Conservation (phyloP, 345 rosid species). For the Arabidopsis arenosa region DNA sequence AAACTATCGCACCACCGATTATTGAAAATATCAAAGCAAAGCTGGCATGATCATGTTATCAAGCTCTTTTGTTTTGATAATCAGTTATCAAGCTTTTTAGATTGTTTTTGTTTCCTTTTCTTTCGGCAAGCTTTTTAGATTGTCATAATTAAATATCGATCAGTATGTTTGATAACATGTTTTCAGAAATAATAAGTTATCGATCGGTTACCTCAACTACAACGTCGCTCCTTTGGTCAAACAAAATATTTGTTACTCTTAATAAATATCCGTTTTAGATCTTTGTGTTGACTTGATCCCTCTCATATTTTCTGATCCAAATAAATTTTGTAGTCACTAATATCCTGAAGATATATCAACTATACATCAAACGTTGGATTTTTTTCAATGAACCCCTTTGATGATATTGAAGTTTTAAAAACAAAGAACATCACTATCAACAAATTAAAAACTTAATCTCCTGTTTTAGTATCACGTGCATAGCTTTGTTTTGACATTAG, state of each 20-base stretch:
- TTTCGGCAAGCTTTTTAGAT: neutral
- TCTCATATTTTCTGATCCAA: neutral
- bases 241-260: neutral
- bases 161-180: neutral
- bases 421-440: slow-evolving; percentile 5
- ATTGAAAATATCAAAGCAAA: slow-evolving; percentile 31
- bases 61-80: neutral
- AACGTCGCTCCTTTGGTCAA: neutral
- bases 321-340: neutral
- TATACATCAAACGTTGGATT: slow-evolving; percentile 1
- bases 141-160: neutral
- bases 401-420: too few relatives aligned
- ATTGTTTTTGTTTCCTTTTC: neutral
- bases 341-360: neutral
- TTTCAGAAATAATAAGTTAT: neutral
- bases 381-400: neutral
- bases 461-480: neutral
- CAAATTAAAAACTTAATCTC: neutral
- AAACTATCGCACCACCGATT: slow-evolving; percentile 34
- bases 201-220: neutral
- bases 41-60: slow-evolving; percentile 31
- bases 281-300: slow-evolving; percentile 12
- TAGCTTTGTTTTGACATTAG: slow-evolving; percentile 4
- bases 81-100: neutral
- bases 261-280: neutral